Evolutionary conservation across 345 rosid species (phyloP).

Genomic region (Anastatica hierochuntica): DNA sequence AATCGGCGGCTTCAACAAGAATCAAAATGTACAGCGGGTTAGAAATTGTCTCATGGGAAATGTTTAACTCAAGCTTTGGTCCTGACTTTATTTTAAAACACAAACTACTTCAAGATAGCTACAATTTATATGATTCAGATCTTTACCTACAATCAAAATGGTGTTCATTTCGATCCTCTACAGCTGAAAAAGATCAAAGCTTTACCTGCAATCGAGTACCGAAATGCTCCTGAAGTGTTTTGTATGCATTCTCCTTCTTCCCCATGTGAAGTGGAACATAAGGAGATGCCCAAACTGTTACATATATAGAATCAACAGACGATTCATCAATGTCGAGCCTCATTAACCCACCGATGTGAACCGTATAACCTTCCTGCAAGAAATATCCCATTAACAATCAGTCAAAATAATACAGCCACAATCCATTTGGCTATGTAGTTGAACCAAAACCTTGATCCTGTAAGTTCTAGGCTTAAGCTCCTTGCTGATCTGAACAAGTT

Average conservation of each 20-base stretch:
- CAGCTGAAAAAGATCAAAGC: no score
- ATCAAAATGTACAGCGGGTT: slow-evolving; percentile 9
- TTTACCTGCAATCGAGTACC: slow-evolving; percentile 79
- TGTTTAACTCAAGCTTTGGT: no score
- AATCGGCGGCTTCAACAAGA: slow-evolving; percentile 61
- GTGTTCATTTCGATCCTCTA: no score
- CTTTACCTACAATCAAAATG: no score
- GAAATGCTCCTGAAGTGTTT: slow-evolving; percentile 60
- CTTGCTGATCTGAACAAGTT: slow-evolving; percentile 63
- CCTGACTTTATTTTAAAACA: no score
- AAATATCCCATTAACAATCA: slow-evolving; percentile 5
- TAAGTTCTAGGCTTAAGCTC: slow-evolving; percentile 88
- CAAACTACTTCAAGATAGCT: not conserved
- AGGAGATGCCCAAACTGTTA: slow-evolving; percentile 91
- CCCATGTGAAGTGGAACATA: slow-evolving; percentile 91
- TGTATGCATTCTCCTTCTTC: slow-evolving; percentile 62
- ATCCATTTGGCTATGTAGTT: not conserved
- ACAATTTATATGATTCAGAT: not conserved
- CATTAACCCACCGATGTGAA: slow-evolving; percentile 85
- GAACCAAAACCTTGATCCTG: slow-evolving; percentile 60
- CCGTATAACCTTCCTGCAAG: slow-evolving; percentile 62
- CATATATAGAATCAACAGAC: slow-evolving; percentile 66
- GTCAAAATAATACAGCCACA: not conserved
- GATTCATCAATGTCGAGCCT: slow-evolving; percentile 73
- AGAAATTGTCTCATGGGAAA: not conserved